Base-by-base conservation (phyloP, 1,284 basidiomycete species). In the Fomitiporia mediterranea region DNA sequence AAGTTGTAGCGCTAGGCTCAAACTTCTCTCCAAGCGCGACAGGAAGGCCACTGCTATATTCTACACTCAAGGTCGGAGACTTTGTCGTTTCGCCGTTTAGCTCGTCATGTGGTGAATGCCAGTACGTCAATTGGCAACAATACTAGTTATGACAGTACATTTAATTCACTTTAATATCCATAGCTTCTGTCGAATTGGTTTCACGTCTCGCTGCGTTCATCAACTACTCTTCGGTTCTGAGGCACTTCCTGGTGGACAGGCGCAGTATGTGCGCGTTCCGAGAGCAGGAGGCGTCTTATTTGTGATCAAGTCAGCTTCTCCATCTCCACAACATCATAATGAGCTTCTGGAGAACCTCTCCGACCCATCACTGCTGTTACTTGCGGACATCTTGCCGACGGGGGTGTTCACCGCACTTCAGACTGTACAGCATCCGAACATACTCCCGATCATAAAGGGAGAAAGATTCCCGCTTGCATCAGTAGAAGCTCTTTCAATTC, bases 11-110 rank as follows among this genome's bases (percentile, higher is more conserved):
- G 19, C 78, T 91, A 2, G 91, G 92, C 11, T 69, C 75, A 2
- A 85, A 71, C 61, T 92, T 88, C 64, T 70, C 70, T 5, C 49
- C 70, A 1, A 66, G 68, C 25, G 68, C 71, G 0, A 62, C 72
- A 38, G 79, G 73, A 39, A 74, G 88, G 46, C 85, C 88, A 1
- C 66, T 67, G 17, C 69, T 88, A 8, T 90, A 90, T 59, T 74
- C 80, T 2, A 82, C 76, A 8, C 80, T 94, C 62, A 82, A 81
- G 59, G 68, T 89, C 2, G 91, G 91, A 3, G 89, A 94, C 68
- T 83, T 84, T 61, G 89, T 95, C n/a, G 82, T 95, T 13, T 85
- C 89, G 1, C 90, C 94, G 0, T 96, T 95, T 69, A 91, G 90
- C 0, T 78, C 83, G 17, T 89, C 83, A 39, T 96, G 94, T 64